A percentile compares a stretch with the other conserved stretches of the same genome.
Evolutionary conservation across 148 eudicot species (phyloP).

Genomic region (Fagopyrum homotropicum): DNA sequence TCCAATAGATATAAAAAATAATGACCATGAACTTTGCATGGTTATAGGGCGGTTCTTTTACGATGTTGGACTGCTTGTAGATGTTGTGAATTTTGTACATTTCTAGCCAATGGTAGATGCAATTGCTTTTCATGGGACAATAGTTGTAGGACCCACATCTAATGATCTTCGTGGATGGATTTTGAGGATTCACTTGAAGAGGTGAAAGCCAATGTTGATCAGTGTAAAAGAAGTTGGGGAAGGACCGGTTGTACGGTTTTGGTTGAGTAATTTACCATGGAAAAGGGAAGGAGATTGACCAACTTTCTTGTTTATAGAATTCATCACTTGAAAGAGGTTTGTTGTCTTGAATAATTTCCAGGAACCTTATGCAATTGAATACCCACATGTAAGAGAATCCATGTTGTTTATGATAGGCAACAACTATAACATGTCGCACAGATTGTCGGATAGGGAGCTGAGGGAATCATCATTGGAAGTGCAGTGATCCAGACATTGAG

Average conservation of each 20-base stretch:
- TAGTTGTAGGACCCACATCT: slow-evolving; percentile 53
- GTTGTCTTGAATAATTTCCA: no score
- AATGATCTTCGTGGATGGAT: slow-evolving; percentile 75
- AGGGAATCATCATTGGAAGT: no score
- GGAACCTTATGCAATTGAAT: no score
- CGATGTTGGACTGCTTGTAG: slow-evolving; percentile 67
- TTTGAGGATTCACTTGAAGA: slow-evolving; percentile 68
- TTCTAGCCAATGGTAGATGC: slow-evolving; percentile 91
- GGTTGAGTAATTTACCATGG: slow-evolving; percentile 56
- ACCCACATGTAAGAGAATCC: no score
- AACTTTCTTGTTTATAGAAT: slow-evolving; percentile 58
- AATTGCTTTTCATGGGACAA: slow-evolving; percentile 62
- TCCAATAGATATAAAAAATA: slow-evolving; percentile 22
- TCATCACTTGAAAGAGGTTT: no score
- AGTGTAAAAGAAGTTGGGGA: slow-evolving; percentile 58
- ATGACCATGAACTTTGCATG: slow-evolving; percentile 41
- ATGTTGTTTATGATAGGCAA: no score
- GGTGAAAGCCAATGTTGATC: slow-evolving; percentile 57
- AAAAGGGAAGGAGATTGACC: slow-evolving; percentile 40
- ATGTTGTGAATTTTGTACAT: slow-evolving; percentile 71
- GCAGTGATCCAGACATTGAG: no score
- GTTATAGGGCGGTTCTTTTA: slow-evolving; percentile 75
- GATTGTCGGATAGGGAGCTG: no score
- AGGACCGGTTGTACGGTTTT: slow-evolving; percentile 67
- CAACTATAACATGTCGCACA: no score